Evolutionary conservation across 371 early-diverging fungal species (phyloP).

Genomic region (Syncephalis plumigaleata): DNA sequence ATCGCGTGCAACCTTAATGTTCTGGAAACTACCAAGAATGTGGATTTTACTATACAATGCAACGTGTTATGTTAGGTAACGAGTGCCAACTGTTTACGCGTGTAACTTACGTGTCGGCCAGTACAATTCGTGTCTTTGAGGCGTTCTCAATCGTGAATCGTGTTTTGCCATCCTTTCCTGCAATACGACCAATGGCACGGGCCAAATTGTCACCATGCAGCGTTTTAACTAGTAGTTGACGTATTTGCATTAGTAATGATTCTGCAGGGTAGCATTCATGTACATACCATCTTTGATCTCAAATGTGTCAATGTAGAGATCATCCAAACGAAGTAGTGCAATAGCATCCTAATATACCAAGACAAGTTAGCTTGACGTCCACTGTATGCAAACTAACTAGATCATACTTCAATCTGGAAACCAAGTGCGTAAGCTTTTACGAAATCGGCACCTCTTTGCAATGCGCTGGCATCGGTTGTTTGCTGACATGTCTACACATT

Average conservation of each 20-base stretch:
- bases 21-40: slow-evolving; percentile 92
- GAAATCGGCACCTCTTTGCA: slow-evolving; percentile 94
- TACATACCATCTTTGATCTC: slow-evolving; percentile 89
- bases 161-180: slow-evolving; percentile 97
- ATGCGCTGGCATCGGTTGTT: slow-evolving; percentile 71
- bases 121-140: slow-evolving; percentile 89
- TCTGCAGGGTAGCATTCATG: too few relatives aligned
- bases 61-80: not conserved
- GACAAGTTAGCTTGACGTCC: not conserved
- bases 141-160: slow-evolving; percentile 95
- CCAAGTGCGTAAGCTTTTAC: slow-evolving; percentile 82
- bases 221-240: slow-evolving; percentile 62
- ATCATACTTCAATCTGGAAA: slow-evolving; percentile 66
- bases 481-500: slow-evolving; percentile 43
- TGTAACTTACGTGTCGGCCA: slow-evolving; percentile 77
- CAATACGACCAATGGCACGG: slow-evolving; percentile 98
- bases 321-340: slow-evolving; percentile 88
- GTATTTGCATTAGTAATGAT: too few relatives aligned
- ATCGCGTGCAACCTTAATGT: slow-evolving; percentile 94
- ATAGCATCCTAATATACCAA: slow-evolving; percentile 52
- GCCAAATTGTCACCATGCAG: slow-evolving; percentile 91
- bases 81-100: too few relatives aligned
- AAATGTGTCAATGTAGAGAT: slow-evolving; percentile 92
- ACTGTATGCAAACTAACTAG: not conserved
- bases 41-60: slow-evolving; percentile 57